phyloP scores from a whole-genome alignment of 2,329 filamentous ascomycete genomes.

The Nakataea oryzae region DNA sequence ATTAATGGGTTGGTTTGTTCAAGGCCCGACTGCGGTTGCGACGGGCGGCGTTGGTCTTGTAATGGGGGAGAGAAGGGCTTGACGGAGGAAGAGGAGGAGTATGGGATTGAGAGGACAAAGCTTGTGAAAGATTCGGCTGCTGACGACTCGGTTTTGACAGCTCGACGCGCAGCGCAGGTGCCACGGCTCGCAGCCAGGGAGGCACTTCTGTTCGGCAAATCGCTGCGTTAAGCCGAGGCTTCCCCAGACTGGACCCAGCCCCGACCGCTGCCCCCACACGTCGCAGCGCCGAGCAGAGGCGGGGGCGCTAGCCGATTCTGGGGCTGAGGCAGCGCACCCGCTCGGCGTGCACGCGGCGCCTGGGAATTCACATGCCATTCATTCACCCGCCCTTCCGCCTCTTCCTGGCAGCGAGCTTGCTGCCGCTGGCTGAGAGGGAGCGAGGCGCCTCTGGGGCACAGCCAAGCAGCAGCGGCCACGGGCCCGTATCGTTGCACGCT shows the following conservation, averaged over 20 bases:
- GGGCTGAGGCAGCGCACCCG: neutral
- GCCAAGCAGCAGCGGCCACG: too few species aligned
- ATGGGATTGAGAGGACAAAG: neutral
- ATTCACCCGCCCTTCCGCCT: too few species aligned
- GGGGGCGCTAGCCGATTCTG: neutral
- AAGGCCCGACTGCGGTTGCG: neutral
- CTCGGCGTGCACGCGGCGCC: neutral
- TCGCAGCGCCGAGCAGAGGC: neutral
- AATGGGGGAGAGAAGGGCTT: neutral
- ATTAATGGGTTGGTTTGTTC: neutral
- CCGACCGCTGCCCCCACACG: neutral
- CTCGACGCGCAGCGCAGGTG: neutral
- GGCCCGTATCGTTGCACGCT: too few species aligned
- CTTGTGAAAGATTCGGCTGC: neutral
- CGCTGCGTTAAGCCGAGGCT: slow-evolving; percentile 4
- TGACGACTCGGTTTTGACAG: neutral
- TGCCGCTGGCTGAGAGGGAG: too few species aligned
- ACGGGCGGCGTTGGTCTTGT: neutral
- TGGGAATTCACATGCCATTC: neutral
- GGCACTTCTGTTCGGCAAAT: neutral
- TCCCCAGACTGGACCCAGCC: slow-evolving; percentile 4
- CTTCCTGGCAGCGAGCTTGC: too few species aligned
- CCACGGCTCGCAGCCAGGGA: too few species aligned
- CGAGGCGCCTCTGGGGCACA: too few species aligned
- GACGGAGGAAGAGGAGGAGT: too few species aligned